These are phyloP conservation scores for Calonectria pseudoturangicola DNA, from an alignment of 2,329 filamentous ascomycete genomes.

Conservation along the genomic window DNA sequence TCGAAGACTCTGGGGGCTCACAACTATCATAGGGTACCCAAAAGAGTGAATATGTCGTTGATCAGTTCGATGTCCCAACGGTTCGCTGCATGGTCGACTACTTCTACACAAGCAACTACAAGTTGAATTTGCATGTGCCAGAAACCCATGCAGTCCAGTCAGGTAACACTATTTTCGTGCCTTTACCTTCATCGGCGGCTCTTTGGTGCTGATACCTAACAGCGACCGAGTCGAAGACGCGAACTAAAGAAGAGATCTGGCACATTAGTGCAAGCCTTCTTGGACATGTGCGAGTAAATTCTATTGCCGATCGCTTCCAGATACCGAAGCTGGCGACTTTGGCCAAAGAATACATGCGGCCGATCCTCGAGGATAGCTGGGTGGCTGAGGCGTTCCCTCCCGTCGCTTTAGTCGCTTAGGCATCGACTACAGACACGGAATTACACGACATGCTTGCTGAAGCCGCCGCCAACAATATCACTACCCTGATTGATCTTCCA, in stretches of 20 bases:
- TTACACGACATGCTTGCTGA: constrained; percentile 14
- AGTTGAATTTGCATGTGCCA: not conserved
- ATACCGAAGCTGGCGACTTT: constrained; percentile 41
- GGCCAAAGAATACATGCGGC: constrained; percentile 37
- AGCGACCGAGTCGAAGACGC: not conserved
- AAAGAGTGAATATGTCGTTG: not conserved
- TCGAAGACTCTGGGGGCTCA: not conserved
- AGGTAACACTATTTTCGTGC: no score
- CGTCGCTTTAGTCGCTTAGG: constrained; percentile 4
- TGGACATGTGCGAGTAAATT: constrained; percentile 48
- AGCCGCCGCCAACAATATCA: not conserved
- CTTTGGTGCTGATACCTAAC: not conserved
- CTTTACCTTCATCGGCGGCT: not conserved
- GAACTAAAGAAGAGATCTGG: not conserved
- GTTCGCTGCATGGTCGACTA: constrained; percentile 2
- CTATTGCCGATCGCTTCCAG: constrained; percentile 49
- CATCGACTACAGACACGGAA: not conserved
- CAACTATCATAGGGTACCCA: not conserved
- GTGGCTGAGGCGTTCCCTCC: not conserved
- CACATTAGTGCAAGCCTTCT: constrained; percentile 28
- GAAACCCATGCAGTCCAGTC: no score
- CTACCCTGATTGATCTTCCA: not conserved
- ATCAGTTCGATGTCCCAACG: not conserved
- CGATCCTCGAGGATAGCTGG: constrained; percentile 12
- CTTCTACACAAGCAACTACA: not conserved